Evolutionary conservation across 2,329 filamentous ascomycete species (phyloP), one percentile per base, ranked within the genome.

Genomic region (Botrytis galanthina): DNA sequence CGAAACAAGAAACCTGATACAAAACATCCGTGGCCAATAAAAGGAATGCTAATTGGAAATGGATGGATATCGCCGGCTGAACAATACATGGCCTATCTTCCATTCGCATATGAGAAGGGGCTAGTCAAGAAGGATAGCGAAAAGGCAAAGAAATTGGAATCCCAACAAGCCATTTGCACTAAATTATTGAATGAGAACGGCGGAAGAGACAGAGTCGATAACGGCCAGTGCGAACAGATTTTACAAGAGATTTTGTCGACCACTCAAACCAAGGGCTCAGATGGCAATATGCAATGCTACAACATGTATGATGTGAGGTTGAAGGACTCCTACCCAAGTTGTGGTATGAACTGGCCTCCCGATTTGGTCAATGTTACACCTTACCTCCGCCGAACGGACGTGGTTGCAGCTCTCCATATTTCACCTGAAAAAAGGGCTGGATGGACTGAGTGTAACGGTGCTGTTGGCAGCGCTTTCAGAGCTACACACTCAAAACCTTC

Each of bases 261-360:
- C 66, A 95, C 93, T 3, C 84, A 86, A 74, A 86, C 88, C 70
- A 84, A 84, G 51, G 85, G 84, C 22, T 85, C 86, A 32, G 82
- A 87, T 73, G 85, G 86, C 68, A 82, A 87, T 60, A 75, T 70
- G 62, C 82, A 89, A 79, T 99, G 97, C 82, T 82, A 91, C 81
- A 99, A 99, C 84, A 98, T 98, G 93, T 99, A 99, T 82, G 96
- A 99, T 82, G 88, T 98, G 71, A 93, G 95, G 64, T 87, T 98
- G 64, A 90, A 86, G 76, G 96, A 99, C 82, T 85, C 84, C 10
- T 94, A 89, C 82, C 92, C 93, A 7, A 92, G 91, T 75, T 99
- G 96, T 82, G 96, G 96, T 77, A 97, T 97, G 95, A 95, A 94
- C 84, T 99, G 97, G 97, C 96, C 96, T 46, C 92, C 94, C 76